Evolutionary conservation across 148 eudicot species (phyloP).

Genomic region (Amaranthus palmeri): DNA sequence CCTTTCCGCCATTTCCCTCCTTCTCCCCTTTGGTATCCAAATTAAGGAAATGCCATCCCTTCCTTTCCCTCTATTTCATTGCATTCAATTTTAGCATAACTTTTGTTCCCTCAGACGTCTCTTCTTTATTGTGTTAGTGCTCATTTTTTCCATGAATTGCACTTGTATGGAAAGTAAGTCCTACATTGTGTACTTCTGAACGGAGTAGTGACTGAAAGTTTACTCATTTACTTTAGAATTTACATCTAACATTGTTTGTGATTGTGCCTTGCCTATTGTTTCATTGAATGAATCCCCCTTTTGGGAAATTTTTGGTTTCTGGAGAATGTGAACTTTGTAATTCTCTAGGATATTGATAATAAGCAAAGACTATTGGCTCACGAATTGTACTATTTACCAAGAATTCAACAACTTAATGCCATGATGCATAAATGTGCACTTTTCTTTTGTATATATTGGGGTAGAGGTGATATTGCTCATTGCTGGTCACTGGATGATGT

Average conservation of each 20-base stretch:
- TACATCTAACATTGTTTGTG: background rate
- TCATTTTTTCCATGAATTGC: slow-evolving; percentile 4
- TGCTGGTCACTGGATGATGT: background rate
- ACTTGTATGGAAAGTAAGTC: slow-evolving; percentile 4
- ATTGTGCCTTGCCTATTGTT: background rate
- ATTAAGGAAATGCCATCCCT: no score
- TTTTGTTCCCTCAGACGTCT: background rate
- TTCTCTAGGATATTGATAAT: background rate
- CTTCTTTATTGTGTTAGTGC: background rate
- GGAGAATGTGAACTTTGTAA: no score
- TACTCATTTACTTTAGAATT: background rate
- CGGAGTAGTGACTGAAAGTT: slow-evolving; percentile 1
- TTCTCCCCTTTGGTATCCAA: no score
- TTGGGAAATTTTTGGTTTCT: no score
- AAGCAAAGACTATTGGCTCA: background rate
- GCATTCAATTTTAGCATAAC: background rate
- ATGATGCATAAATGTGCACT: slow-evolving; percentile 10
- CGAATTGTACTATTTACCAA: background rate
- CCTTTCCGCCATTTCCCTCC: no score
- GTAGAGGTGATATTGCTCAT: slow-evolving; percentile 12
- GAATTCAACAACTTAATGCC: background rate
- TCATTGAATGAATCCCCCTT: background rate
- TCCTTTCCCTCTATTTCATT: no score
- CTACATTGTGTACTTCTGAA: background rate
- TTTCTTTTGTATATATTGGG: background rate